Conservation (phyloP, 306 rosid genomes). For the Casuarina cunninghamiana region DNA sequence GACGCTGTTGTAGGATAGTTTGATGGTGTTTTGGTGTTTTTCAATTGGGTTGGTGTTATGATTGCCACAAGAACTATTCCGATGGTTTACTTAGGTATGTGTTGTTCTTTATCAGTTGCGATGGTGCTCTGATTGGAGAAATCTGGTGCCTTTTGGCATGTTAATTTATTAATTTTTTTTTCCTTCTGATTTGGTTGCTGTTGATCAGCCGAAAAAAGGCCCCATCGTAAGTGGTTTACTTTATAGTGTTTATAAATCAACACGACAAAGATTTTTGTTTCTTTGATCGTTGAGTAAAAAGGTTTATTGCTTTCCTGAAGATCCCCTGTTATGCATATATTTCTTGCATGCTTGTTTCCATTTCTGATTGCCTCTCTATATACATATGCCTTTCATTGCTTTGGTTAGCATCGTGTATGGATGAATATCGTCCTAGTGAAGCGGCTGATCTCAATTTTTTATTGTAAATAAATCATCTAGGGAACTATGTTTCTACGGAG, state of each 20-base stretch:
- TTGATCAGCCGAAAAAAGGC: background rate
- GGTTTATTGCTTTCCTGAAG: background rate
- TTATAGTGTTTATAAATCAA: background rate
- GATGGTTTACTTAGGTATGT: background rate
- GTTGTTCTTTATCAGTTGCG: background rate
- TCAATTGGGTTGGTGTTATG: background rate
- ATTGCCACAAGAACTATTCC: background rate
- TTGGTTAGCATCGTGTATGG: background rate
- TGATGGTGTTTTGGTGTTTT: background rate
- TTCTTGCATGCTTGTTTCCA: background rate
- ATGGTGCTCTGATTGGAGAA: background rate
- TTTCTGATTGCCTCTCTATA: background rate
- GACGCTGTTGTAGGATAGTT: background rate
- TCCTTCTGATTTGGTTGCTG: background rate
- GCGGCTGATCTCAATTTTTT: background rate
- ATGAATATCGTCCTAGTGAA: background rate
- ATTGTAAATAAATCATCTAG: conserved; percentile 3
- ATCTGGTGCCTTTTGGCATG: background rate
- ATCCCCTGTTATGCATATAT: background rate
- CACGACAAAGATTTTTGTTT: background rate
- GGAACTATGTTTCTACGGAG: background rate
- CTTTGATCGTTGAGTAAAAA: background rate
- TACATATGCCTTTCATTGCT: background rate
- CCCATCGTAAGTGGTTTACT: background rate
- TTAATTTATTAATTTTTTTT: background rate